A percentile compares a stretch with the other conserved stretches of the same genome.
phyloP scores from a whole-genome alignment of 345 rosid species.

The Moricandia moricandioides region DNA sequence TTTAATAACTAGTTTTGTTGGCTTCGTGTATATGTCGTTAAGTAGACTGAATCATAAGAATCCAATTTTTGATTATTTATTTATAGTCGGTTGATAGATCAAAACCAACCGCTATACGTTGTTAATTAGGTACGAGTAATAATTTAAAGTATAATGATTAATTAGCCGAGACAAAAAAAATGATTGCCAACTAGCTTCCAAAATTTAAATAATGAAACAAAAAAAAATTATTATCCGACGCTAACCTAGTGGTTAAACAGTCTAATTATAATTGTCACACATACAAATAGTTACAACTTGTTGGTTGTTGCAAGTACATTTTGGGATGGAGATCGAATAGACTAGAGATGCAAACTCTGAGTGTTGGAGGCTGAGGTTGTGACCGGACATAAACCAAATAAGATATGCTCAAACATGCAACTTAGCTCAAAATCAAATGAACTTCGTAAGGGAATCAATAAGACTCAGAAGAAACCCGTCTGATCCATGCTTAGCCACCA shows the following conservation, averaged over 20 bases:
- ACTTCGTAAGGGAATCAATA: conserved; percentile 47
- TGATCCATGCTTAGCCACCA: conserved; percentile 70
- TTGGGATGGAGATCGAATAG: background rate
- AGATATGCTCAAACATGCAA: background rate
- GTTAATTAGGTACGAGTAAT: conserved; percentile 8
- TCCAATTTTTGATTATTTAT: background rate
- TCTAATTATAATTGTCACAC: background rate
- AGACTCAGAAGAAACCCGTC: conserved; percentile 68
- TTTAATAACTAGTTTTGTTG: background rate
- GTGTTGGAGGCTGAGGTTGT: background rate
- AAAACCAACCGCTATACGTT: conserved; percentile 11
- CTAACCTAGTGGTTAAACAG: background rate
- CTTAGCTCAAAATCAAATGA: conserved; percentile 1
- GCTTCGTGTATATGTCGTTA: background rate
- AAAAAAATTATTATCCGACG: background rate
- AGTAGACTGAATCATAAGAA: conserved; percentile 8
- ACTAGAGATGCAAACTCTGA: background rate
- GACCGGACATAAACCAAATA: background rate
- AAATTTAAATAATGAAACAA: background rate
- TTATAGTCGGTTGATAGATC: background rate
- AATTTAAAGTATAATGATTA: background rate
- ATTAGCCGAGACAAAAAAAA: background rate
- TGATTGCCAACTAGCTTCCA: background rate
- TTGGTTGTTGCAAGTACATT: background rate
- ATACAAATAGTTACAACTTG: background rate